phyloP scores from a whole-genome alignment of 768 basidiomycete species.

The Boletales sp. region DNA sequence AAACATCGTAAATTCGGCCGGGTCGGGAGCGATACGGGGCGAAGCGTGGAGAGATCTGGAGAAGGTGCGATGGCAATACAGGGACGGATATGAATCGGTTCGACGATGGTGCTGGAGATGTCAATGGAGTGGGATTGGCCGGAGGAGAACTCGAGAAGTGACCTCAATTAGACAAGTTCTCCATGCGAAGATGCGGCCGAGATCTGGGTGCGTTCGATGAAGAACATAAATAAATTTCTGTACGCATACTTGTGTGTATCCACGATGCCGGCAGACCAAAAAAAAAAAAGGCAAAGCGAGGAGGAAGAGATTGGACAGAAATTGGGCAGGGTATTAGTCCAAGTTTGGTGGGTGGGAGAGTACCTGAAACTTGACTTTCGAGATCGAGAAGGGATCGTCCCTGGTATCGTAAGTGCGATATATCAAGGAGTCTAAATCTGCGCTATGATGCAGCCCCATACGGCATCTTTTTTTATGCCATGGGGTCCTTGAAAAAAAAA shows the following conservation, averaged over 20 bases:
- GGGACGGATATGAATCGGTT: conserved; percentile 22
- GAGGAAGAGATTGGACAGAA: conserved; percentile 22
- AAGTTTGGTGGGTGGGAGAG: conserved; percentile 27
- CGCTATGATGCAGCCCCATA: conserved; percentile 30
- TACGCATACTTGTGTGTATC: conserved; percentile 7
- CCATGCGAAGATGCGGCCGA: conserved; percentile 21
- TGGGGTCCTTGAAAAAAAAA: conserved; percentile 19
- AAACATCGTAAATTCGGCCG: conserved; percentile 28
- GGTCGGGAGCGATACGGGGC: conserved; percentile 28
- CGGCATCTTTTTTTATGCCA: conserved; percentile 30
- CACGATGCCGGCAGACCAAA: conserved; percentile 21
- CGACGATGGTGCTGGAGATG: conserved; percentile 33
- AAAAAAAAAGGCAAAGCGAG: conserved; percentile 9
- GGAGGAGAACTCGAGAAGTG: conserved; percentile 24
- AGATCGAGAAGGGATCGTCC: conserved; percentile 38
- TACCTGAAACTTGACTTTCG: conserved; percentile 34
- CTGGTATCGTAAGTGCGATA: conserved; percentile 34
- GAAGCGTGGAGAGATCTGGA: conserved; percentile 23
- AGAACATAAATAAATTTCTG: conserved; percentile 9
- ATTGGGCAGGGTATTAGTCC: conserved; percentile 23
- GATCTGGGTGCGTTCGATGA: conserved; percentile 22
- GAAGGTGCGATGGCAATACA: conserved; percentile 21
- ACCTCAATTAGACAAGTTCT: conserved; percentile 20
- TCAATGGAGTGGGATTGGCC: conserved; percentile 29
- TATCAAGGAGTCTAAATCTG: conserved; percentile 33